Evolutionary conservation across 1,284 basidiomycete genomes (phyloP).

Genomic region (Calocybe gambosa): DNA sequence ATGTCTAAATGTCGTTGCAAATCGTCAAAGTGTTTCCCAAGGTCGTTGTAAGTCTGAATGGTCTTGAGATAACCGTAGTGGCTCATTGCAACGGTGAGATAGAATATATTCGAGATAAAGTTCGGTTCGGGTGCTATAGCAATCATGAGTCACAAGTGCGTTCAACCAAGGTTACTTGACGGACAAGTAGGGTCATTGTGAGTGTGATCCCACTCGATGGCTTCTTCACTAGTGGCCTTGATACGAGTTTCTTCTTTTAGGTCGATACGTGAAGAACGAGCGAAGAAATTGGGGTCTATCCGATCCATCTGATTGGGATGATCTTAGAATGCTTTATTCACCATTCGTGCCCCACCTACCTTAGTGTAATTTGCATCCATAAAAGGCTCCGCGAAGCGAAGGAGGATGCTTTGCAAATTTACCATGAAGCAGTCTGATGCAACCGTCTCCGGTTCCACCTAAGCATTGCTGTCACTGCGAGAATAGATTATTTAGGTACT

Average conservation of each 20-base stretch:
- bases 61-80: conserved; percentile 85
- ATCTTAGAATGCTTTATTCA: conserved; percentile 4
- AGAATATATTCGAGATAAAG: conserved; percentile 97
- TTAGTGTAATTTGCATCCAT: conserved; percentile 91
- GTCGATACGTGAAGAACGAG: conserved; percentile 64
- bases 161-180: not conserved
- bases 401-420: conserved; percentile 79
- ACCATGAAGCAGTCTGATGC: conserved; percentile 92
- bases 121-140: conserved; percentile 57
- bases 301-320: conserved; percentile 68
- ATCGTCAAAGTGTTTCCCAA: conserved; percentile 71
- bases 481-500: not conserved
- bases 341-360: conserved; percentile 33
- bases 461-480: not conserved
- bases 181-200: conserved; percentile 41
- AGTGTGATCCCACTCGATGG: conserved; percentile 61
- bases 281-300: conserved; percentile 83
- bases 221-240: conserved; percentile 84
- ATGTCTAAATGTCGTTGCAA: conserved; percentile 74
- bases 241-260: conserved; percentile 87
- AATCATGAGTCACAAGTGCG: not conserved
- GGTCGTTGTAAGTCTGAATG: conserved; percentile 66
- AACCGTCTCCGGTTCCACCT: conserved; percentile 83
- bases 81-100: conserved; percentile 76
- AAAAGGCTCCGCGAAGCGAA: conserved; percentile 93